A percentile compares a stretch with the other conserved stretches of the same genome.
Evolutionary conservation across 2,329 filamentous ascomycete genomes (phyloP).

Genomic region (Trichoderma koningiopsis): DNA sequence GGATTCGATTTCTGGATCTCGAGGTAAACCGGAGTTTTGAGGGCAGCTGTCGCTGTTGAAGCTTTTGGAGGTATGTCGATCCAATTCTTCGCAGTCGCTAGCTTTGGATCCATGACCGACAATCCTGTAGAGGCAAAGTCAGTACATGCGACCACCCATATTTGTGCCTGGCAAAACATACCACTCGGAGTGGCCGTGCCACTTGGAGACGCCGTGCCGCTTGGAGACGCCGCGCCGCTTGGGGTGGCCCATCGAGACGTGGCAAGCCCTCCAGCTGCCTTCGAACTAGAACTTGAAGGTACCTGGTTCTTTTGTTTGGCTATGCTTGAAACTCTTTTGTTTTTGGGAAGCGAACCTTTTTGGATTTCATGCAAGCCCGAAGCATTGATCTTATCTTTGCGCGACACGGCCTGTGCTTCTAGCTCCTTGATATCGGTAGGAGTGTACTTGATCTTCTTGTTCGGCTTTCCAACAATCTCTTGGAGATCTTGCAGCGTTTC

Average conservation of each 20-base stretch:
- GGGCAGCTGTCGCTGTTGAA: too few species aligned
- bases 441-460: conserved; percentile 28
- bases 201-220: background rate
- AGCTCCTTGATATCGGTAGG: conserved; percentile 24
- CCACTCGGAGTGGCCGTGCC: background rate
- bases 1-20: background rate
- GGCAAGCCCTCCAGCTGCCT: conserved; percentile 22
- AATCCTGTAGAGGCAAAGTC: background rate
- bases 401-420: conserved; percentile 9
- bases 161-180: background rate
- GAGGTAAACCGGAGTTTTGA: background rate
- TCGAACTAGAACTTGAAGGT: background rate
- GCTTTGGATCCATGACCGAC: background rate
- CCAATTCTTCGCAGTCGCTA: background rate
- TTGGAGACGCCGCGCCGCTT: background rate
- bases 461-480: conserved; percentile 3
- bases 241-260: conserved; percentile 28
- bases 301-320: conserved; percentile 11
- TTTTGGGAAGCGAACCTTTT: background rate
- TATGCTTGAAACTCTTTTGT: background rate
- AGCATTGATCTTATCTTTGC: conserved; percentile 12
- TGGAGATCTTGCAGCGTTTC: conserved; percentile 22
- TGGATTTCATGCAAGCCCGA: conserved; percentile 16
- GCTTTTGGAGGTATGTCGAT: background rate
- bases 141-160: background rate